Evolutionary conservation across 768 basidiomycete genomes (phyloP).

Genomic region (Suillus hirtellus): DNA sequence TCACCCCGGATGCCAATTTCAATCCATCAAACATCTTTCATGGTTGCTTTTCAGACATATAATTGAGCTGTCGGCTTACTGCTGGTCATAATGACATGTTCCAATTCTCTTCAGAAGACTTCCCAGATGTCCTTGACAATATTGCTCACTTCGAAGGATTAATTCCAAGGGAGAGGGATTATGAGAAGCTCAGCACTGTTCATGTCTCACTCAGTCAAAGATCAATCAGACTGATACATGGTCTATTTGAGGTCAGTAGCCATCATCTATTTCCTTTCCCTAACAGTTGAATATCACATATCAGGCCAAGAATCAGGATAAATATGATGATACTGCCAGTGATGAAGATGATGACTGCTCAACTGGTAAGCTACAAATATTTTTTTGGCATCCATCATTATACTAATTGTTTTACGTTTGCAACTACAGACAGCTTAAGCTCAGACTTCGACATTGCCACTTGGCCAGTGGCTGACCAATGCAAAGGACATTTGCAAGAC

Average conservation of each 20-base stretch:
- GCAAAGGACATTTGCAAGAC: background rate
- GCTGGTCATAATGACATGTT: background rate
- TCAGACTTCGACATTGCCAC: conserved; percentile 5
- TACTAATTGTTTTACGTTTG: background rate
- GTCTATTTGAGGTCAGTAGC: conserved; percentile 5
- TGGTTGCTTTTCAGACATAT: background rate
- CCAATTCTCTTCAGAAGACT: conserved; percentile 1
- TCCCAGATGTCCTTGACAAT: background rate
- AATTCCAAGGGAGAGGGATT: background rate
- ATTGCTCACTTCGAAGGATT: conserved; percentile 1
- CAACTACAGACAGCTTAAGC: background rate
- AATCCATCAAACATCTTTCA: conserved; percentile 8
- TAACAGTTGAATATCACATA: too few species aligned
- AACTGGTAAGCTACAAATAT: background rate
- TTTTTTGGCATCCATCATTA: background rate
- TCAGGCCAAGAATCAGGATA: background rate
- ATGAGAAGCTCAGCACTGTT: background rate
- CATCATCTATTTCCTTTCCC: background rate
- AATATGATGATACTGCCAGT: background rate
- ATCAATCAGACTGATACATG: conserved; percentile 5
- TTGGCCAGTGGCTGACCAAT: conserved; percentile 9
- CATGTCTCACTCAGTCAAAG: background rate
- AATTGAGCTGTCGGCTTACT: conserved; percentile 6
- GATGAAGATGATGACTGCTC: background rate
- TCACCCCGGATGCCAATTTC: conserved; percentile 5